Base-by-base conservation (phyloP, 441 rosid species). In the Erodium moschatum region DNA sequence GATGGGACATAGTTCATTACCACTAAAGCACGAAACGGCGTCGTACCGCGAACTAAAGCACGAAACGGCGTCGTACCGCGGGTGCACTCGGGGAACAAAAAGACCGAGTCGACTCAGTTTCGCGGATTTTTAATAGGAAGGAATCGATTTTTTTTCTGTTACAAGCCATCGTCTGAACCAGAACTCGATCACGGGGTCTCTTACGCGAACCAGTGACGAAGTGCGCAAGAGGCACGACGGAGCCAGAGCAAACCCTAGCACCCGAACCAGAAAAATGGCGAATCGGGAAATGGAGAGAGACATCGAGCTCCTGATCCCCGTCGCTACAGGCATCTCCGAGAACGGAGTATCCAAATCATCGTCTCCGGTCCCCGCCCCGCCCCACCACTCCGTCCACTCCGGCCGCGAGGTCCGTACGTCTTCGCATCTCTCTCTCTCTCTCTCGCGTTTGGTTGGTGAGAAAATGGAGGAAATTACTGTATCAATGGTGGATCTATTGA, bases 321-420 rank as follows among this genome's bases (percentile, higher is more conserved):
- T 58, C 2, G 63, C 63, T 58, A n/a, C 63, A 58, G 27, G 29
- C 20, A 58, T 58, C 63, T 19, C 63, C 20, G 63, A 58, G 20
- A 58, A 58, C 20, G 63, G 63, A 58, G 13, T 20, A 10, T 20
- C 63, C 9, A 58, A 58, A 58, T 21, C 63, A 58, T 58, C 63
- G 29, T 19, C 63, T 58, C 63, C 63, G 29, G 29, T 58, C 29
- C 6, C 29, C 63, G 29, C 27, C 63, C 63, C 63, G 6, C 10
- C 63, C 52, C 15, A 9, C 13, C 63, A 58, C 63, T 58, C 63
- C 63, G 63, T 2, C 13, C 63, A 58, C 63, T 58, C 63, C 63
- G 63, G 63, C 63, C 63, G 63, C 24, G 63, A 58, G 63, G 63
- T 58, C 29, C 29, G 20, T 52, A 52, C 60, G n/a, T 52, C 16